These are phyloP conservation scores for Diutina neorugosa DNA, from an alignment of 1,139 yeast genomes.

Conservation along the genomic window DNA sequence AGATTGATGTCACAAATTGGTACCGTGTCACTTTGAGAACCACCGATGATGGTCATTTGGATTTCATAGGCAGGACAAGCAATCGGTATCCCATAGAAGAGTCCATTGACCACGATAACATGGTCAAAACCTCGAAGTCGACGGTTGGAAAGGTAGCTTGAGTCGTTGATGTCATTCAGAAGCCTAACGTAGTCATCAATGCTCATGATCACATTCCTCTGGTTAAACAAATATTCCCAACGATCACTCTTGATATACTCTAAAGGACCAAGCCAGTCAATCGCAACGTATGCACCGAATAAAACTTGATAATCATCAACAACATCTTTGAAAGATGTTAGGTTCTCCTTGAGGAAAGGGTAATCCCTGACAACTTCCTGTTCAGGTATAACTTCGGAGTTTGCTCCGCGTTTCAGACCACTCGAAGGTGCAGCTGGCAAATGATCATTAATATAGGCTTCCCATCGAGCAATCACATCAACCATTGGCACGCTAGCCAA, in stretches of 20 bases:
- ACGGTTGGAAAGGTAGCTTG: background rate
- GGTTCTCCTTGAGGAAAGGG: background rate
- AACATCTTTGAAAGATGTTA: background rate
- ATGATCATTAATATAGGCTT: background rate
- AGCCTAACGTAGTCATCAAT: background rate
- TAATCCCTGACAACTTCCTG: background rate
- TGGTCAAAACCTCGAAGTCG: background rate
- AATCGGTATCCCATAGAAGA: background rate
- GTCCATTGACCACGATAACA: background rate
- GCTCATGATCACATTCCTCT: background rate
- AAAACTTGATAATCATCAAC: background rate
- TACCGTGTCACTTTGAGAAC: background rate
- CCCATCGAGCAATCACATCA: background rate
- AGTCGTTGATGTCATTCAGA: background rate
- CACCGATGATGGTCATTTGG: background rate
- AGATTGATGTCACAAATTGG: background rate
- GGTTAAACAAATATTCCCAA: background rate
- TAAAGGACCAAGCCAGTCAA: background rate
- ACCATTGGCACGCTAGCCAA: background rate
- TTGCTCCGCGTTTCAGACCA: background rate
- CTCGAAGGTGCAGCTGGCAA: background rate
- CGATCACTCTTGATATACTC: background rate
- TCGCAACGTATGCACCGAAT: background rate
- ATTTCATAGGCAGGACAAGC: background rate
- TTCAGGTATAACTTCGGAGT: background rate